Evolutionary conservation across 345 rosid species (phyloP).

Genomic region (Acer yangbiense): DNA sequence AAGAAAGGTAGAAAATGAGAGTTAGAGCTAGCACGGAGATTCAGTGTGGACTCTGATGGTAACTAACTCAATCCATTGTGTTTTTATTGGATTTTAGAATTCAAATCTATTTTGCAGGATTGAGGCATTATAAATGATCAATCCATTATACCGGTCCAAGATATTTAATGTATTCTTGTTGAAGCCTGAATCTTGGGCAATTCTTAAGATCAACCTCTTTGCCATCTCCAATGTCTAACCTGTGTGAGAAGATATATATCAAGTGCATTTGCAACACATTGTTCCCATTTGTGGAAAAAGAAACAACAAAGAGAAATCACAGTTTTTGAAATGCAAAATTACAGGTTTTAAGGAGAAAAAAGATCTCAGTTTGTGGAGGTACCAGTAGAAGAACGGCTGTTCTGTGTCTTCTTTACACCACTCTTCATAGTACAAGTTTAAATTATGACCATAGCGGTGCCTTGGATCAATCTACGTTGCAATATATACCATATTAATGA

Average conservation of each 20-base stretch:
- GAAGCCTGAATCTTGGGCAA: conserved; percentile 42
- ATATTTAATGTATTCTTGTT: conserved; percentile 39
- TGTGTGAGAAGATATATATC: conserved; percentile 11
- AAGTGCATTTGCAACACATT: conserved; percentile 2
- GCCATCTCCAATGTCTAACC: conserved; percentile 50
- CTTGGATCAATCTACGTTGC: conserved; percentile 36
- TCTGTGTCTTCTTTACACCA: conserved; percentile 33
- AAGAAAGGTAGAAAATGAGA: neutral
- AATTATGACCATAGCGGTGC: conserved; percentile 41
- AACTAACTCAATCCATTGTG: conserved; percentile 2
- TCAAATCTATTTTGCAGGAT: neutral
- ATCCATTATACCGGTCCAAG: conserved; percentile 36
- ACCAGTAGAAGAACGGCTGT: conserved; percentile 48
- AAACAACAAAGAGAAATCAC: neutral
- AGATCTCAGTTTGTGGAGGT: neutral
- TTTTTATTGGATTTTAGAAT: neutral
- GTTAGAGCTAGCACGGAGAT: conserved; percentile 4
- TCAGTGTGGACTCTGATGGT: neutral
- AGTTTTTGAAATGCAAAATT: neutral
- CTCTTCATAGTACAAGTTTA: conserved; percentile 35
- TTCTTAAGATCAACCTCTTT: conserved; percentile 33
- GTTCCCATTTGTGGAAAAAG: neutral
- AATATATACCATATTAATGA: neutral
- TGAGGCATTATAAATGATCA: neutral
- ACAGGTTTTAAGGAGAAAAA: neutral